A percentile compares a stretch with the other conserved stretches of the same genome.
phyloP scores from a whole-genome alignment of 2,329 filamentous ascomycete species.

The Emergomyces pasteurianus region DNA sequence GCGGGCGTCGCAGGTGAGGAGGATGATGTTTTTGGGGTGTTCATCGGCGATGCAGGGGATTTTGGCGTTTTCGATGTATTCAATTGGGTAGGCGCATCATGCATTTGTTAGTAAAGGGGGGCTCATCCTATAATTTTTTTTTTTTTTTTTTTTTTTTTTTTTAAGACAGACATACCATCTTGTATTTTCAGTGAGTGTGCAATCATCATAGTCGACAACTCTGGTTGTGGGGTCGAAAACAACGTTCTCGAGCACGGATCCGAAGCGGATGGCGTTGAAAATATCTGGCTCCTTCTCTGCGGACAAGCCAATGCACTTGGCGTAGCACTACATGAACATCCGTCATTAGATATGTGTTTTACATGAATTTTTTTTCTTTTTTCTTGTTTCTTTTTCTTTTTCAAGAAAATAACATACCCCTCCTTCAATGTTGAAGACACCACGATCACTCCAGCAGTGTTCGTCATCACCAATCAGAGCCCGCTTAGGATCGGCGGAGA shows the following conservation, averaged over 20 bases:
- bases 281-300: slow-evolving; percentile 99
- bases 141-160: neutral
- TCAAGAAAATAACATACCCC: slow-evolving; percentile 49
- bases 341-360: slow-evolving; percentile 7
- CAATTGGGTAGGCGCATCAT: slow-evolving; percentile 77
- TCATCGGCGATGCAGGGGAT: slow-evolving; percentile 80
- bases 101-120: neutral
- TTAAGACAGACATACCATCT: slow-evolving; percentile 46
- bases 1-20: slow-evolving; percentile 94
- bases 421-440: slow-evolving; percentile 99
- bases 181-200: slow-evolving; percentile 94
- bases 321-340: slow-evolving; percentile 60
- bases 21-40: slow-evolving; percentile 94
- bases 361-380: no score
- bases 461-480: slow-evolving; percentile 95
- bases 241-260: slow-evolving; percentile 95
- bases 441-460: slow-evolving; percentile 97
- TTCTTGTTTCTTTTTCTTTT: no score
- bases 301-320: slow-evolving; percentile 94
- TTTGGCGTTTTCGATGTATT: slow-evolving; percentile 98
- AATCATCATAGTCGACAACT: slow-evolving; percentile 88
- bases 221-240: slow-evolving; percentile 89
- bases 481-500: slow-evolving; percentile 94
- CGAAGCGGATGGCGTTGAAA: slow-evolving; percentile 88
- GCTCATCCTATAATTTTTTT: no score